Percentiles rank a stretch among this genome's conserved stretches.
Conservation (phyloP, 2,329 filamentous ascomycete species). For the Botryotinia narcissicola region DNA sequence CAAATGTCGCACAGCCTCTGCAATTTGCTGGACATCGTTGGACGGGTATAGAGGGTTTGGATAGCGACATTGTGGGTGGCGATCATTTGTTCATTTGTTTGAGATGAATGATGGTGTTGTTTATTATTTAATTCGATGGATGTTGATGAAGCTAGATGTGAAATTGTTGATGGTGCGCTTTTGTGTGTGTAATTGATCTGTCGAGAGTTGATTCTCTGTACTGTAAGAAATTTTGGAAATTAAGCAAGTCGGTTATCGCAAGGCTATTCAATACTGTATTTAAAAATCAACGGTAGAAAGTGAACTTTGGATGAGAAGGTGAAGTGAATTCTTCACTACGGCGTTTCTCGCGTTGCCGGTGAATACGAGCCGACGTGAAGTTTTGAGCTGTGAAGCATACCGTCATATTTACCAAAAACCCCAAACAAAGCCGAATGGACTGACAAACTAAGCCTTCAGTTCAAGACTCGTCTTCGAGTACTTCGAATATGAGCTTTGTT, state of each 20-base stretch:
- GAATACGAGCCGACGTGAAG: background rate
- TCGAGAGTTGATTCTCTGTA: too few species aligned
- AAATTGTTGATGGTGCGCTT: background rate
- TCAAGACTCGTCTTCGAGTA: background rate
- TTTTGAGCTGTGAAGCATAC: background rate
- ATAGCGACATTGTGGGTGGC: background rate
- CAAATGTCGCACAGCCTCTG: constrained; percentile 2
- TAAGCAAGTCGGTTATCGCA: background rate
- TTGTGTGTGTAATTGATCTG: background rate
- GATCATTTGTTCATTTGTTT: background rate
- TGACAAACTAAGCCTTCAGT: background rate
- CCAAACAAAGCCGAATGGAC: background rate
- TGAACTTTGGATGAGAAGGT: background rate
- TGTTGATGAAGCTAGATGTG: background rate
- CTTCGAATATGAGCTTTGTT: background rate
- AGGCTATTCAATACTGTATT: background rate
- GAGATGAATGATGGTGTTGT: background rate
- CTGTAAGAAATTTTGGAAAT: too few species aligned
- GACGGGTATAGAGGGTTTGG: constrained; percentile 7
- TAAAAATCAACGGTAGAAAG: background rate
- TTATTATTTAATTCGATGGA: background rate
- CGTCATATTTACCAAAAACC: background rate
- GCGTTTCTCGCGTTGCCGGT: background rate
- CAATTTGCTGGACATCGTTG: constrained; percentile 6
- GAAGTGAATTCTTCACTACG: background rate